Evolutionary conservation across 768 basidiomycete genomes (phyloP), one percentile per base, ranked within the genome.

Genomic region (Panus rudis): DNA sequence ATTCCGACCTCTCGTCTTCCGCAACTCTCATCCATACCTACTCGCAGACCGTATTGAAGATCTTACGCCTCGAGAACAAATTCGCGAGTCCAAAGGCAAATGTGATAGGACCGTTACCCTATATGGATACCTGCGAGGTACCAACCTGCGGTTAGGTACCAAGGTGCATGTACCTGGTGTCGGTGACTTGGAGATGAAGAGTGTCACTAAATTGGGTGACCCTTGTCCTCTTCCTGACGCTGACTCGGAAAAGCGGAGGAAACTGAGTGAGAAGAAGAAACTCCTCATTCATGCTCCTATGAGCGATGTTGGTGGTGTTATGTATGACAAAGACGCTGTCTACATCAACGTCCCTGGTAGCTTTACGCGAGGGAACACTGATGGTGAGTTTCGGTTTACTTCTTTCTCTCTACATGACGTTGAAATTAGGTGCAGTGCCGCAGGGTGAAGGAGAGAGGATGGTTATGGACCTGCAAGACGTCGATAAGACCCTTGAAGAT

Each of bases 251-350:
- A 92, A 88, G 66, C 64, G 89, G 48, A 66, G 94, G 49, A 93
- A 89, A 62, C 71, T 99, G 55, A 93, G 90, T 54, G 96, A 98
- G 64, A 94, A 96, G 70, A 89, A 86, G 63, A 93, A 88, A 59
- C 59, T 91, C 30, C 66, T 94, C 2, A 79, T 97, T 1, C 91
- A 98, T 61, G 96, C 96, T 13, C 96, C 96, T 1, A 98, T 99
- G 96, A 96, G 92, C 61, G 94, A 97, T 56, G 84, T 97, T 2
- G 94, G 94, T 10, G 96, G 94, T 3, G 79, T 99, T 42, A 79
- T 88, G 64, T 98, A 94, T 58, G 96, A 99, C 68, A 98, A 97
- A 62, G 94, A 98, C 57, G 91, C 92, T 0, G 93, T 99, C 2
- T 99, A 89, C 75, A 84, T 99, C 51, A 98, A 98, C 60, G 93